phyloP scores from a whole-genome alignment of 2,329 filamentous ascomycete species.

The Xenosphaeropsis pyriputrescens region DNA sequence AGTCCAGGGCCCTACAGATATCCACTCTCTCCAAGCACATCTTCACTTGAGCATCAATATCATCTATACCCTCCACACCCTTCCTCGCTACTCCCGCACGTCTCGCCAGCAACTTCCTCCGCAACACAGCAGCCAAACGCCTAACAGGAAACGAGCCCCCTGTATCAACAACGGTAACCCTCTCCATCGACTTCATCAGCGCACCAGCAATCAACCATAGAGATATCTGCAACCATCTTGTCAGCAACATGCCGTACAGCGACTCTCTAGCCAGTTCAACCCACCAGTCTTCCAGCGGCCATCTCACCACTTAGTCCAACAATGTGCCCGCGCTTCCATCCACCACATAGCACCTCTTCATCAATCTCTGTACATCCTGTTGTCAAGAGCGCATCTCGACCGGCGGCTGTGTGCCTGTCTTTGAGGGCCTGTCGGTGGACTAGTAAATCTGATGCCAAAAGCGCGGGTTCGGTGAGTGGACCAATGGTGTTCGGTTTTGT shows the following conservation, averaged over 20 bases:
- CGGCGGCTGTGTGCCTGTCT: constrained; percentile 4
- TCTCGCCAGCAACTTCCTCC: background rate
- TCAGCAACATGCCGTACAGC: background rate
- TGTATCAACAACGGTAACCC: background rate
- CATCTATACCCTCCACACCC: background rate
- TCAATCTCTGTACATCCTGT: constrained; percentile 13
- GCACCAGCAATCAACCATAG: background rate
- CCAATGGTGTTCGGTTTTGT: background rate
- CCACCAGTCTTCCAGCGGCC: constrained; percentile 2
- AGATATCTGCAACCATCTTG: constrained; percentile 1
- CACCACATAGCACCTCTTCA: constrained; percentile 9
- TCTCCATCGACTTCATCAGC: background rate
- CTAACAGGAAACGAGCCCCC: background rate
- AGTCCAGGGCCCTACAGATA: constrained; percentile 41
- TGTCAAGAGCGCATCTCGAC: constrained; percentile 4
- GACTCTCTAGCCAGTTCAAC: background rate
- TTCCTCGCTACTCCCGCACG: background rate
- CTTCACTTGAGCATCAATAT: constrained; percentile 7
- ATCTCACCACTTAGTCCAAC: constrained; percentile 14
- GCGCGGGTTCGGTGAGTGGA: constrained; percentile 8
- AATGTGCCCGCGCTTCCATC: constrained; percentile 10
- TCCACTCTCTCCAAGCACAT: constrained; percentile 30
- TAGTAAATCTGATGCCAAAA: constrained; percentile 12
- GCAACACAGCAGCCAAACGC: background rate
- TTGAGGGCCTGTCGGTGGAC: constrained; percentile 6